Evolutionary conservation across 139 green algal genomes (phyloP).

Genomic region (Pseudopediastrum boryanum): DNA sequence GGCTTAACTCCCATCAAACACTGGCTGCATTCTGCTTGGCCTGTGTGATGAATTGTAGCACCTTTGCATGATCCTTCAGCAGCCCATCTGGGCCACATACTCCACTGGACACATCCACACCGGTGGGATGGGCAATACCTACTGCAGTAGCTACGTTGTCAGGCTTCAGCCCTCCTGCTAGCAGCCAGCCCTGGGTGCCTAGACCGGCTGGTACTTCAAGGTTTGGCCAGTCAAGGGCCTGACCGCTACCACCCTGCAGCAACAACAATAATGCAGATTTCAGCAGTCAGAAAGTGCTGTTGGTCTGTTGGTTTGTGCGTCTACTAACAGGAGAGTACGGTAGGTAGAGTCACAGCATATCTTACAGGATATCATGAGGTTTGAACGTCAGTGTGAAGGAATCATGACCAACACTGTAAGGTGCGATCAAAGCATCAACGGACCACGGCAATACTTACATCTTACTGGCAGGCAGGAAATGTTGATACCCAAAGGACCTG

Average conservation of each 20-base stretch:
- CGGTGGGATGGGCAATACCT: constrained; percentile 50
- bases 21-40: constrained; percentile 28
- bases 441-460: too few relatives aligned
- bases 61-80: constrained; percentile 50
- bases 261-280: not conserved
- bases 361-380: too few relatives aligned
- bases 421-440: too few relatives aligned
- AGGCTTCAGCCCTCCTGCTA: constrained; percentile 76
- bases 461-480: too few relatives aligned
- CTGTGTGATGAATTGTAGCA: constrained; percentile 42
- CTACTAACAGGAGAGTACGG: too few relatives aligned
- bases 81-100: constrained; percentile 71
- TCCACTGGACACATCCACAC: constrained; percentile 85
- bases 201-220: constrained; percentile 44
- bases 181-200: constrained; percentile 68
- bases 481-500: too few relatives aligned
- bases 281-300: too few relatives aligned
- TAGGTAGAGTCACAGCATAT: too few relatives aligned
- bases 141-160: constrained; percentile 76
- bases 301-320: too few relatives aligned
- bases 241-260: constrained; percentile 68
- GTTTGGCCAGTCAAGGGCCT: constrained; percentile 65
- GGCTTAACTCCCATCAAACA: too few relatives aligned
- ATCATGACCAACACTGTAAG: too few relatives aligned
- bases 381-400: too few relatives aligned